phyloP scores from a whole-genome alignment of 2,329 filamentous ascomycete species.

The Venturia effusa region DNA sequence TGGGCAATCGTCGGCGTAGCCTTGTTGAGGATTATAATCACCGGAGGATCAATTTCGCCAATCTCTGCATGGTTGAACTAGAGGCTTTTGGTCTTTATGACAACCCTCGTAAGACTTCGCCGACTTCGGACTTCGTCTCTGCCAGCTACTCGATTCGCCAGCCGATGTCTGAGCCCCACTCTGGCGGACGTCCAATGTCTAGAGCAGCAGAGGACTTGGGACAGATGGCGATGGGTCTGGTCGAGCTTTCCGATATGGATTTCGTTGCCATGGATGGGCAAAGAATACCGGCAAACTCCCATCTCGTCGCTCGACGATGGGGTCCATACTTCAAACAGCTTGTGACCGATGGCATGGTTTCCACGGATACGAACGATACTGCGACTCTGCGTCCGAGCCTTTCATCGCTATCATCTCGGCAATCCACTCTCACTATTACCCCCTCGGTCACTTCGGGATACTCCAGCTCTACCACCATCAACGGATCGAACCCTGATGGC shows the following conservation, averaged over 20 bases:
- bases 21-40: constrained; percentile 98
- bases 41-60: constrained; percentile 91
- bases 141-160: constrained; percentile 53
- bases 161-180: constrained; percentile 39
- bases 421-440: constrained; percentile 80
- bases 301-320: constrained; percentile 79
- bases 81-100: constrained; percentile 97
- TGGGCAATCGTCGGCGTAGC: constrained; percentile 86
- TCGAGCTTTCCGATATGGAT: constrained; percentile 94
- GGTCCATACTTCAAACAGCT: constrained; percentile 93
- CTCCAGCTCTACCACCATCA: constrained; percentile 31
- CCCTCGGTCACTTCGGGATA: constrained; percentile 27
- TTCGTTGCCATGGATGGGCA: constrained; percentile 86
- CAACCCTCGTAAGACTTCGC: constrained; percentile 70
- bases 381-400: constrained; percentile 59
- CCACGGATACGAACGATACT: constrained; percentile 62
- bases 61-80: constrained; percentile 92
- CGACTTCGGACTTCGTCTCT: constrained; percentile 75
- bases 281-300: constrained; percentile 85
- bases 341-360: constrained; percentile 64
- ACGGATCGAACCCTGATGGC: constrained; percentile 15
- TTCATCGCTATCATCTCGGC: constrained; percentile 46
- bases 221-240: constrained; percentile 63
- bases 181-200: constrained; percentile 66
- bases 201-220: constrained; percentile 77